phyloP scores from a whole-genome alignment of 1,139 yeast genomes.

The Geotrichum phurueaensis region DNA sequence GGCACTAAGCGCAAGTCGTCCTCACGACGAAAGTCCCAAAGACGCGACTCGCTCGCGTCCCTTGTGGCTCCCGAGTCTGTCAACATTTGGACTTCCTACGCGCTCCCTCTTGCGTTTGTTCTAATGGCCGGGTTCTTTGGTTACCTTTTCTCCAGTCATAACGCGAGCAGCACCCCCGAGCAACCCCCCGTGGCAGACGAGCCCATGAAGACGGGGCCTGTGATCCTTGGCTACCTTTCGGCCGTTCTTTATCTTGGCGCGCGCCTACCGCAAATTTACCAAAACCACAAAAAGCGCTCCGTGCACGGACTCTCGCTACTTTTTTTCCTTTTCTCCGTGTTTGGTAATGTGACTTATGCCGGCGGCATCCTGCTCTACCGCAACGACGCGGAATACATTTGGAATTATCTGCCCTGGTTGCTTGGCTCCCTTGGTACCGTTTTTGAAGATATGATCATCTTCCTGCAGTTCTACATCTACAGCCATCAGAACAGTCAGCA shows the following conservation, averaged over 20 bases:
- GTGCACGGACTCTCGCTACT: constrained; percentile 70
- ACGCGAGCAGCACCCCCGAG: constrained; percentile 5
- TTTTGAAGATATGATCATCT: constrained; percentile 57
- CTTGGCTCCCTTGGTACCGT: constrained; percentile 71
- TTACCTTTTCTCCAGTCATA: constrained; percentile 43
- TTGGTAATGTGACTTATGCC: constrained; percentile 74
- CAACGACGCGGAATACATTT: constrained; percentile 52
- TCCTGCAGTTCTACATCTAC: constrained; percentile 60
- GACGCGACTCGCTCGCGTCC: constrained; percentile 29
- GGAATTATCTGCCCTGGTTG: constrained; percentile 65
- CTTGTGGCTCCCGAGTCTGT: constrained; percentile 21
- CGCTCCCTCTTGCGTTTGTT: constrained; percentile 61
- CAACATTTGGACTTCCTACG: constrained; percentile 41
- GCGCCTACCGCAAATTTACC: constrained; percentile 71
- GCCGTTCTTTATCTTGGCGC: constrained; percentile 71
- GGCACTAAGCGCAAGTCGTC: constrained; percentile 6
- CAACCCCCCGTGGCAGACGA: constrained; percentile 25
- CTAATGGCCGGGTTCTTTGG: constrained; percentile 62
- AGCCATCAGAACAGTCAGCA: constrained; percentile 27
- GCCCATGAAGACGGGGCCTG: constrained; percentile 51
- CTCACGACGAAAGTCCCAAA: constrained; percentile 17
- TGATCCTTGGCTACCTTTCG: constrained; percentile 63
- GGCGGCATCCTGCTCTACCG: constrained; percentile 66
- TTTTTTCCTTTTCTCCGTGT: constrained; percentile 66
- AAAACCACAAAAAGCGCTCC: constrained; percentile 61